Evolutionary conservation across 1,284 basidiomycete species (phyloP).

Genomic region (Laetiporus sulphureus): DNA sequence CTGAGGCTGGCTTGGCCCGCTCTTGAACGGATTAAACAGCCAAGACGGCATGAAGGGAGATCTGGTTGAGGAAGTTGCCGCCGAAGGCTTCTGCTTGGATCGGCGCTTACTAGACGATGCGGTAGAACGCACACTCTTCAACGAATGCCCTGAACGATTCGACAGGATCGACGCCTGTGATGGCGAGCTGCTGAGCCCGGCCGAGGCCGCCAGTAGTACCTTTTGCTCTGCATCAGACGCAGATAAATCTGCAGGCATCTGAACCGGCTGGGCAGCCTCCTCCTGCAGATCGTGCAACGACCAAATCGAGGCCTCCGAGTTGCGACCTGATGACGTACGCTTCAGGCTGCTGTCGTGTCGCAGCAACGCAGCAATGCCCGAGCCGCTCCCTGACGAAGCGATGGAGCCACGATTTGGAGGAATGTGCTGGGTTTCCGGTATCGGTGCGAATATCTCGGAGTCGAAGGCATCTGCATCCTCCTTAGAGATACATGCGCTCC

Average conservation of each 20-base stretch:
- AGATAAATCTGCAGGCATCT: conserved; percentile 38
- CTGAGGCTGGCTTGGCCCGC: conserved; percentile 53
- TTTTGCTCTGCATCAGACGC: conserved; percentile 24
- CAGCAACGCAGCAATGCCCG: conserved; percentile 26
- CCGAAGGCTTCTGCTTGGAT: conserved; percentile 25
- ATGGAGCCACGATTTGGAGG: conserved; percentile 33
- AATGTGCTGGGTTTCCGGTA: conserved; percentile 29
- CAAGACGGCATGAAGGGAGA: conserved; percentile 66
- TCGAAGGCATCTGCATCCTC: conserved; percentile 68
- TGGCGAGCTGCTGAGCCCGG: conserved; percentile 53
- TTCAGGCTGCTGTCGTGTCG: conserved; percentile 28
- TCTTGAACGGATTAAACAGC: conserved; percentile 70
- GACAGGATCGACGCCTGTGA: conserved; percentile 64
- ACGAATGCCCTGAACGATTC: conserved; percentile 36
- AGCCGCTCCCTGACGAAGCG: conserved; percentile 29
- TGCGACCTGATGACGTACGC: conserved; percentile 39
- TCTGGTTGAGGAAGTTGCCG: conserved; percentile 31
- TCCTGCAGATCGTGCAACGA: conserved; percentile 62
- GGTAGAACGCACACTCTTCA: conserved; percentile 15
- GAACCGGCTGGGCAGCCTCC: conserved; percentile 53
- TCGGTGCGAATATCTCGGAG: conserved; percentile 53
- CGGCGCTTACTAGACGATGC: conserved; percentile 29
- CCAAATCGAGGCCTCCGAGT: conserved; percentile 36
- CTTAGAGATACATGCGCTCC: conserved; percentile 28
- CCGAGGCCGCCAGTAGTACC: conserved; percentile 25